A percentile compares a stretch with the other conserved stretches of the same genome.
Conservation (phyloP, 352 stramenopile genomes). For the Globisporangium nodosum region DNA sequence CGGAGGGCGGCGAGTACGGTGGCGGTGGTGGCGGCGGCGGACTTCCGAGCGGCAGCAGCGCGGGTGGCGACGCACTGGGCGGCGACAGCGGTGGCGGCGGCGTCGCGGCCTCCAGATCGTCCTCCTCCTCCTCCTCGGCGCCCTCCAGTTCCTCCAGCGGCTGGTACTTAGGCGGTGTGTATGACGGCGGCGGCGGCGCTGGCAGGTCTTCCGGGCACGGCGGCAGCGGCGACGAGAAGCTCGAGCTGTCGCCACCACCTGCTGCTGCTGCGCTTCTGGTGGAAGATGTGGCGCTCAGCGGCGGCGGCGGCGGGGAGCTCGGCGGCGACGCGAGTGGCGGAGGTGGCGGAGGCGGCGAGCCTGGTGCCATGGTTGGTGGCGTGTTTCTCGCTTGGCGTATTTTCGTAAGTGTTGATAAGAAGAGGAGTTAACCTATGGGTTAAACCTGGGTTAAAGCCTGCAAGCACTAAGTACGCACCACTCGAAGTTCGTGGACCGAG, state of each 20-base stretch:
- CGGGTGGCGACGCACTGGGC: conserved; percentile 20
- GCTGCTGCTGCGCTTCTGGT: not conserved
- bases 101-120: conserved; percentile 25
- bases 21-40: conserved; percentile 29
- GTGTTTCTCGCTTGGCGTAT: not conserved
- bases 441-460: too few species aligned
- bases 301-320: too few species aligned
- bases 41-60: conserved; percentile 6
- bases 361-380: not conserved
- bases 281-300: not conserved
- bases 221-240: conserved; percentile 69
- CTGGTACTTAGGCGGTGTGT: conserved; percentile 64
- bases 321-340: not conserved
- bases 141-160: conserved; percentile 46
- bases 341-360: conserved; percentile 4
- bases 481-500: too few species aligned
- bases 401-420: too few species aligned
- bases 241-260: conserved; percentile 34
- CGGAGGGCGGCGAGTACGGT: conserved; percentile 42
- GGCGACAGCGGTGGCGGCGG: conserved; percentile 39
- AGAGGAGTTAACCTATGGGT: too few species aligned
- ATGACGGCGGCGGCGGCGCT: conserved; percentile 48
- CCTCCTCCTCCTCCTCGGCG: conserved; percentile 30
- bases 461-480: too few species aligned
- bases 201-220: conserved; percentile 67